These are phyloP conservation scores for Aegle marmelos DNA, from an alignment of 345 rosid genomes.

Conservation along the genomic window DNA sequence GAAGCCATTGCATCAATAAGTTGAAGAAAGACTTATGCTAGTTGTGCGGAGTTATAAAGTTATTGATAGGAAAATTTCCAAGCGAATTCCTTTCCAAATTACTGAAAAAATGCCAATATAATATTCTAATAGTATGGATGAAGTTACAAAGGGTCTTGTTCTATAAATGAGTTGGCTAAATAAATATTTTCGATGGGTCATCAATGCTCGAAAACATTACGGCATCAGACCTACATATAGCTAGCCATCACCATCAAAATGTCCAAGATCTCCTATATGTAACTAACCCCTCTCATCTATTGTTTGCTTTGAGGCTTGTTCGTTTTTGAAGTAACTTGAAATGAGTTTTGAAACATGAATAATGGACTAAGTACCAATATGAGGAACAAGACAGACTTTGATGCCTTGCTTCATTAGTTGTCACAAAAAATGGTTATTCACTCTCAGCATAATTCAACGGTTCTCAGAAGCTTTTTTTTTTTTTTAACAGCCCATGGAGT, in stretches of 20 bases:
- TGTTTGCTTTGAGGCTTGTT: constrained; percentile 67
- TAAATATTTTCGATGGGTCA: not conserved
- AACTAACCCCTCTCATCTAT: constrained; percentile 83
- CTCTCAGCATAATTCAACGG: not conserved
- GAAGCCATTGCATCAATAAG: not conserved
- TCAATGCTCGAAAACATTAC: not conserved
- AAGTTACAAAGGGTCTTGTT: not conserved
- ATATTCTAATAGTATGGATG: not conserved
- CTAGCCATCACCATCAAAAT: constrained; percentile 68
- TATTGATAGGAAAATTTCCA: too few species aligned
- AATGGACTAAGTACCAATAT: not conserved
- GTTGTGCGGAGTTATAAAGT: not conserved
- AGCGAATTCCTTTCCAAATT: not conserved
- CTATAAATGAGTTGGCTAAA: not conserved
- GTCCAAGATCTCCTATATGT: constrained; percentile 91
- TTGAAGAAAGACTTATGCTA: not conserved
- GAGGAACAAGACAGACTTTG: not conserved
- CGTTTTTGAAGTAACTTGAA: constrained; percentile 75
- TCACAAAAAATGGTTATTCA: not conserved
- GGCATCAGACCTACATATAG: constrained; percentile 35
- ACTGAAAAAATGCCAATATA: not conserved
- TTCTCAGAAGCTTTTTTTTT: not conserved
- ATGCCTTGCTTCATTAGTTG: not conserved
- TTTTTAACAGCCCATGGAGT: not conserved
- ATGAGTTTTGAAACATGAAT: constrained; percentile 4